Conservation (phyloP, 441 rosid genomes). For the Gossypium davidsonii region DNA sequence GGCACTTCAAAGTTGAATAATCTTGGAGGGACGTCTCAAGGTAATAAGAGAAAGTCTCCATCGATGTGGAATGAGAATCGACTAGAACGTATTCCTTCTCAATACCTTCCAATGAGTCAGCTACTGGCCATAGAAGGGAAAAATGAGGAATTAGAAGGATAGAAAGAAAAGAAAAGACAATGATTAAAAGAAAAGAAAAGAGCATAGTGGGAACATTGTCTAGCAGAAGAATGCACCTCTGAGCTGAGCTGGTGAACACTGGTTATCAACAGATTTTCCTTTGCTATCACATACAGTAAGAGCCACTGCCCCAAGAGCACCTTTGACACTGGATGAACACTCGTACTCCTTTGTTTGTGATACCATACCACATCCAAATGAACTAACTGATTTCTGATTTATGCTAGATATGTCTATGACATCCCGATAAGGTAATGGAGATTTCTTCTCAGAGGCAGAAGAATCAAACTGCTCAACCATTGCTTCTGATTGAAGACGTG, state of each 20-base stretch:
- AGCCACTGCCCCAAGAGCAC: constrained; percentile 23
- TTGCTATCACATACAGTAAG: constrained; percentile 26
- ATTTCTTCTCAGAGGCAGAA: constrained; percentile 31
- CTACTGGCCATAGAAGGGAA: constrained; percentile 29
- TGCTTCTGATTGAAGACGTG: constrained; percentile 18
- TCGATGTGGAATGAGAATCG: constrained; percentile 41
- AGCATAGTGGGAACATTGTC: not conserved
- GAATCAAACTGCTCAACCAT: constrained; percentile 26
- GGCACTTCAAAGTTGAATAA: constrained; percentile 26
- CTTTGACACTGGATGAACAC: constrained; percentile 28
- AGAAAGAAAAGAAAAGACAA: not conserved
- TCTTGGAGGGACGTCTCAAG: constrained; percentile 54
- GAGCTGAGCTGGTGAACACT: constrained; percentile 30
- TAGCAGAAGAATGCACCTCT: constrained; percentile 33
- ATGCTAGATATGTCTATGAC: constrained; percentile 10
- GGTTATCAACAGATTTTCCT: constrained; percentile 32
- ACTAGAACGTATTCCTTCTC: constrained; percentile 79
- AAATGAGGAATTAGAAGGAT: constrained; percentile 13
- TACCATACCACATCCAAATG: constrained; percentile 24
- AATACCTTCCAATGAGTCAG: constrained; percentile 62
- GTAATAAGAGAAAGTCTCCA: constrained; percentile 49
- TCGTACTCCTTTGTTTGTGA: constrained; percentile 20
- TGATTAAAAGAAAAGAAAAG: not conserved
- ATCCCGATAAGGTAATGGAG: constrained; percentile 22
- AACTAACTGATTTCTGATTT: constrained; percentile 17